phyloP scores from a whole-genome alignment of 306 rosid species.

The Quercus ilex region DNA sequence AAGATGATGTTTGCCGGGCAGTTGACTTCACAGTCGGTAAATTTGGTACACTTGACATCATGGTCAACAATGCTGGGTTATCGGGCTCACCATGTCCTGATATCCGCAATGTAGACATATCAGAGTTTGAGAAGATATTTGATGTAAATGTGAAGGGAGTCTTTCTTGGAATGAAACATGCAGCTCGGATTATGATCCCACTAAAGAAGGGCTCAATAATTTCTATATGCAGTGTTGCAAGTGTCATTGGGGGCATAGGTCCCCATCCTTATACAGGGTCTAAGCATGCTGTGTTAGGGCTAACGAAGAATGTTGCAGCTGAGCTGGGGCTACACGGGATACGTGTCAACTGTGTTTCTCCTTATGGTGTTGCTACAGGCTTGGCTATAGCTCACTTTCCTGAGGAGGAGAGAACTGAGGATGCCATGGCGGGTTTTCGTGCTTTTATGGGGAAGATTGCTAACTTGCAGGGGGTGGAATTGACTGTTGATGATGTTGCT shows the following conservation, averaged over 20 bases:
- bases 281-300: slow-evolving; percentile 77
- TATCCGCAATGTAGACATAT: slow-evolving; percentile 58
- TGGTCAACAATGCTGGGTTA: slow-evolving; percentile 85
- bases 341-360: slow-evolving; percentile 71
- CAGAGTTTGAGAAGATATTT: slow-evolving; percentile 76
- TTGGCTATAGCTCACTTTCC: slow-evolving; percentile 67
- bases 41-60: slow-evolving; percentile 76
- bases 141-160: slow-evolving; percentile 72
- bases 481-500: slow-evolving; percentile 62
- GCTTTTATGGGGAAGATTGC: slow-evolving; percentile 36
- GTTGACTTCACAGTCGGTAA: slow-evolving; percentile 47
- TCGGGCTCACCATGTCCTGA: slow-evolving; percentile 64
- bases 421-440: slow-evolving; percentile 38
- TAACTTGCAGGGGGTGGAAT: slow-evolving; percentile 70
- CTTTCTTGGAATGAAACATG: slow-evolving; percentile 82
- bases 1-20: slow-evolving; percentile 55
- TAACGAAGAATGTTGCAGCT: slow-evolving; percentile 76
- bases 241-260: slow-evolving; percentile 50
- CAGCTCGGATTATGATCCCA: slow-evolving; percentile 69
- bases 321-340: slow-evolving; percentile 64
- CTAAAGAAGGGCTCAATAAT: slow-evolving; percentile 67
- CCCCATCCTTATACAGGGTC: slow-evolving; percentile 76
- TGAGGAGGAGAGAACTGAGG: slow-evolving; percentile 67
- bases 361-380: slow-evolving; percentile 50
- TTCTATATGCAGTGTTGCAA: slow-evolving; percentile 57